phyloP scores from a whole-genome alignment of 441 rosid species.

The Capsella rubella region DNA sequence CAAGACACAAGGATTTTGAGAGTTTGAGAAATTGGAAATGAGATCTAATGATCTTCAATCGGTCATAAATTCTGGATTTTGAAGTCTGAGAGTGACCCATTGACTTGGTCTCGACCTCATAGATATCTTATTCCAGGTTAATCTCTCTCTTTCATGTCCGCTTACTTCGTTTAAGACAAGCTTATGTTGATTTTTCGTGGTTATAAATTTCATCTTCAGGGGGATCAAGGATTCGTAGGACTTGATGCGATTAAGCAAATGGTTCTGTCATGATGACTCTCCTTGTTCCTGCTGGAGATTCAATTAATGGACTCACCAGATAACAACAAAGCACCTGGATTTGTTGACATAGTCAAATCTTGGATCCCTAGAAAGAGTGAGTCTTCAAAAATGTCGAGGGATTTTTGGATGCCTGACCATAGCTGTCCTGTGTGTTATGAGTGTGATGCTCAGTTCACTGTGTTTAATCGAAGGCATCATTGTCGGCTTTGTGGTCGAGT shows the following conservation, averaged over 20 bases:
- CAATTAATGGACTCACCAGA: conserved; percentile 64
- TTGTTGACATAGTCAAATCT: conserved; percentile 55
- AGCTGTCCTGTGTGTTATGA: conserved; percentile 85
- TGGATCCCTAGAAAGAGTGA: conserved; percentile 61
- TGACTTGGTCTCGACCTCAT: conserved; percentile 35
- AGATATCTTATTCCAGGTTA: conserved; percentile 32
- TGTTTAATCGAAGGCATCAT: conserved; percentile 72
- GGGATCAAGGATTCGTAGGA: conserved; percentile 1
- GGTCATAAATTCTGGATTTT: not conserved
- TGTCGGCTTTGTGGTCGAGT: conserved; percentile 78
- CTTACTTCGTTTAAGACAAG: not conserved
- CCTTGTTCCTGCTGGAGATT: conserved; percentile 52
- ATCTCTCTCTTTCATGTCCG: not conserved
- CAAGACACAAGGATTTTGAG: conserved; percentile 17
- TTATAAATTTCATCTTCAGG: conserved; percentile 8
- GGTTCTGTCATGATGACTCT: conserved; percentile 63
- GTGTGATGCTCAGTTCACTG: conserved; percentile 70
- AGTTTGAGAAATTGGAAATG: conserved; percentile 24
- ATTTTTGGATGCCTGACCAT: conserved; percentile 87
- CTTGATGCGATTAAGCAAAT: conserved; percentile 51
- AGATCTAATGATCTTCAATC: conserved; percentile 29
- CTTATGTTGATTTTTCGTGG: conserved; percentile 5
- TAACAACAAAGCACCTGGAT: conserved; percentile 51
- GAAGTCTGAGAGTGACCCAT: conserved; percentile 36
- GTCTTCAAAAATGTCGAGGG: conserved; percentile 63